Evolutionary conservation across 805 yeast genomes (phyloP).

Genomic region (Pichia nakasei): DNA sequence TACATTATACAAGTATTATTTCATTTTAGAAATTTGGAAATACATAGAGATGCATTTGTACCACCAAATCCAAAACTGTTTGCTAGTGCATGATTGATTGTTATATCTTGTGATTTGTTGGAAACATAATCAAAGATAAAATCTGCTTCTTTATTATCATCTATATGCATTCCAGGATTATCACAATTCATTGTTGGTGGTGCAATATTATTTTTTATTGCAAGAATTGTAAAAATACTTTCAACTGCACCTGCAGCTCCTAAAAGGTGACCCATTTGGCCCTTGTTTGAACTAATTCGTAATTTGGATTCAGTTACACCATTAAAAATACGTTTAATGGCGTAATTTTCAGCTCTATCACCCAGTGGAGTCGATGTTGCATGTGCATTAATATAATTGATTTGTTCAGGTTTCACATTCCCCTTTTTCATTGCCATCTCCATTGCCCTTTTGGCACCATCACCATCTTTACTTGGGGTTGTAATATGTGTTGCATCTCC

Average conservation of each 20-base stretch:
- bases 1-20: neutral
- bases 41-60: slow-evolving; percentile 70
- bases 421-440: slow-evolving; percentile 55
- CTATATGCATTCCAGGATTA: slow-evolving; percentile 39
- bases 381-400: slow-evolving; percentile 88
- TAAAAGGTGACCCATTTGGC: slow-evolving; percentile 85
- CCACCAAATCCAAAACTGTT: slow-evolving; percentile 99
- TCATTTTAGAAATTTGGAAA: slow-evolving; percentile 25
- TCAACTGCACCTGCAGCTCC: slow-evolving; percentile 98
- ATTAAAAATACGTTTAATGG: slow-evolving; percentile 50
- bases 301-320: slow-evolving; percentile 26
- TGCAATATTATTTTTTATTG: slow-evolving; percentile 44
- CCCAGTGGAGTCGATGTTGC: slow-evolving; percentile 92
- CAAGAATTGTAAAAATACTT: slow-evolving; percentile 66
- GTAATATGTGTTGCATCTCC: slow-evolving; percentile 94
- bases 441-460: slow-evolving; percentile 84
- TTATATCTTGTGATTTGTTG: slow-evolving; percentile 29
- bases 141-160: slow-evolving; percentile 29
- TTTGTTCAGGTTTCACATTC: slow-evolving; percentile 34
- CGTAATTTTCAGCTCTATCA: slow-evolving; percentile 77
- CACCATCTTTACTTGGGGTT: slow-evolving; percentile 75
- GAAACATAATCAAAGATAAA: slow-evolving; percentile 54
- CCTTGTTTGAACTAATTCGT: slow-evolving; percentile 74
- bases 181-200: slow-evolving; percentile 81
- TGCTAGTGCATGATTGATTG: slow-evolving; percentile 54